Percentiles rank a stretch among this genome's conserved stretches.
phyloP scores from a whole-genome alignment of 2,329 filamentous ascomycete genomes.

The Diaporthe australafricana region DNA sequence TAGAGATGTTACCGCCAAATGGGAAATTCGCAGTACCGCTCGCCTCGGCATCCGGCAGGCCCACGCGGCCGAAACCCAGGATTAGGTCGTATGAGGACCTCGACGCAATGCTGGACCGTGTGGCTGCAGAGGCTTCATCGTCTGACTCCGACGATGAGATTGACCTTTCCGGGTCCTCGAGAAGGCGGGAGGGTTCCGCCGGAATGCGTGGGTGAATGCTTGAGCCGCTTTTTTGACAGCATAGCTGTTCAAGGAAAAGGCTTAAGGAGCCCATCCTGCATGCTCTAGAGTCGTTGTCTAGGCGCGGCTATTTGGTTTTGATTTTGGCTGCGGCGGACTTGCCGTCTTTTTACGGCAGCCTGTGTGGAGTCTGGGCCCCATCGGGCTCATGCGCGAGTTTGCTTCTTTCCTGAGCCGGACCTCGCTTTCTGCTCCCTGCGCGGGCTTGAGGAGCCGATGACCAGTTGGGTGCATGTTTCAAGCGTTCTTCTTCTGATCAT shows the following conservation, averaged over 20 bases:
- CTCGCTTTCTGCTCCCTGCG: background rate
- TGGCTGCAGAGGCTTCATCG: slow-evolving; percentile 61
- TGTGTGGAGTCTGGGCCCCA: slow-evolving; percentile 9
- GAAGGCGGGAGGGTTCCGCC: slow-evolving; percentile 40
- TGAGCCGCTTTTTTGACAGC: background rate
- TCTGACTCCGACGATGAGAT: slow-evolving; percentile 71
- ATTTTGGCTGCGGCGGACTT: slow-evolving; percentile 8
- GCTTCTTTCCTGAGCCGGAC: background rate
- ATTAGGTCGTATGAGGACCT: slow-evolving; percentile 65
- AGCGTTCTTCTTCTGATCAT: background rate
- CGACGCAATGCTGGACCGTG: slow-evolving; percentile 68
- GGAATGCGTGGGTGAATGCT: slow-evolving; percentile 12
- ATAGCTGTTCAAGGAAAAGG: background rate
- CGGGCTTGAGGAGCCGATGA: background rate
- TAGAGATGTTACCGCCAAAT: slow-evolving; percentile 42
- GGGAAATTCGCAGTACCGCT: slow-evolving; percentile 58
- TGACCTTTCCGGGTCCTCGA: slow-evolving; percentile 53
- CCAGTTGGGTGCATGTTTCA: background rate
- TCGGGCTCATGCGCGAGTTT: slow-evolving; percentile 11
- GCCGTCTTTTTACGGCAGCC: background rate
- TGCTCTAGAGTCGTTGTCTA: background rate
- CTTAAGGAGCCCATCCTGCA: no score
- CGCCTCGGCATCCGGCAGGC: slow-evolving; percentile 59
- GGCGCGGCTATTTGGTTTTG: background rate
- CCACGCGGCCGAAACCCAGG: slow-evolving; percentile 53